Base-by-base conservation (phyloP, 495 filamentous ascomycete species). In the Diplogelasinospora grovesii region DNA sequence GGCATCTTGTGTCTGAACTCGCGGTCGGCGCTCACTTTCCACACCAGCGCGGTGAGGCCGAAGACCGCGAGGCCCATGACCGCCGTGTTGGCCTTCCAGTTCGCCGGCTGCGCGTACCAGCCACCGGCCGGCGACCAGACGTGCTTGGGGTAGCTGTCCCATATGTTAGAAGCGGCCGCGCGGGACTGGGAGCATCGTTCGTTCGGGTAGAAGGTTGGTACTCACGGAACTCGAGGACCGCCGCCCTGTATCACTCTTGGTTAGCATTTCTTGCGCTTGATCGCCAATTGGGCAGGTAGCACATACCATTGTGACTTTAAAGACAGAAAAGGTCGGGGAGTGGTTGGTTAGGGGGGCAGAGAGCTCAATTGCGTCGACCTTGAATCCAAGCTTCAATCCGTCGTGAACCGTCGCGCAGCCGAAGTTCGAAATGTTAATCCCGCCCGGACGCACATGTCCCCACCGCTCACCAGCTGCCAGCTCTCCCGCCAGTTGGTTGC, bases 121-220 rank as follows among this genome's bases (percentile, higher is more conserved):
- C 92, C 92, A 71, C 92, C 92, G 42, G 92, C 75, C 44, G 92
- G 92, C 56, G 92, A 97, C 92, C 92, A 98, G 71, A 98, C 85
- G 72, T 98, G 89, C 73, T 95, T 95, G 58, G 92, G 92, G 66
- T 95, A 96, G 58, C 90, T 97, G 46, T 18, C 14, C 30, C 10
- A 41, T 33, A 21, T 43, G 40, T 39, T 39, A 52, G 44, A 21
- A 7, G 14, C 37, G n/a, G 19, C 18, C 18, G 27, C 29, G 27
- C 20, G 38, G n/a, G 11, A 25, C 18, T 37, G 25, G 13, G 38
- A 14, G 19, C 41, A 43, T 35, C 22, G 44, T 42, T 55, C 28
- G 20, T 27, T 54, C 30, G 37, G 13, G 3, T 21, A 43, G 22
- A 22, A 19, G 23, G 46, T 47, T 26, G n/a, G 30, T 36, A 72